These are phyloP conservation scores for Leccinum fallax DNA, from an alignment of 1,284 basidiomycete genomes.

Conservation along the genomic window DNA sequence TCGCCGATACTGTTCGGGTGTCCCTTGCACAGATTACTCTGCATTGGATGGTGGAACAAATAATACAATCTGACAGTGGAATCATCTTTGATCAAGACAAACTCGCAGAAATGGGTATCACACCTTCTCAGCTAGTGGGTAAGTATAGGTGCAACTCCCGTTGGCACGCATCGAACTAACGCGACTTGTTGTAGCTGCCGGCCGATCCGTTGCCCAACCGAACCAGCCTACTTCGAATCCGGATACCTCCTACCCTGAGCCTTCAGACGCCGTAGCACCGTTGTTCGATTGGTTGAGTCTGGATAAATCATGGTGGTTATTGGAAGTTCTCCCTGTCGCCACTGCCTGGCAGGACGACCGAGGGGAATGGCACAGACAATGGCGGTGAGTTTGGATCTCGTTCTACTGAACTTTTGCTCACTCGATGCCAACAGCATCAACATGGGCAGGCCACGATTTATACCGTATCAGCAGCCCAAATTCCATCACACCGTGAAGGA, in stretches of 20 bases:
- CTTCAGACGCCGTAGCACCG: constrained; percentile 30
- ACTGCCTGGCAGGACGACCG: constrained; percentile 32
- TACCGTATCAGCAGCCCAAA: constrained; percentile 28
- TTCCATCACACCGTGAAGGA: constrained; percentile 38
- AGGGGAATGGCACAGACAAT: constrained; percentile 29
- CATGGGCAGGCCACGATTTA: constrained; percentile 30
- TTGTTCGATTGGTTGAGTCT: constrained; percentile 26
- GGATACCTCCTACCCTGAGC: constrained; percentile 21
- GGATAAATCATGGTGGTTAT: constrained; percentile 31
- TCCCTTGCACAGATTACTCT: constrained; percentile 63
- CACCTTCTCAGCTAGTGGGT: constrained; percentile 2
- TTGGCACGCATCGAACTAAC: neutral
- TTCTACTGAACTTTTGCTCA: neutral
- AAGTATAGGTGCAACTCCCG: neutral
- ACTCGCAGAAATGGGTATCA: constrained; percentile 40
- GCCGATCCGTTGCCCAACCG: neutral
- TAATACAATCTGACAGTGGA: constrained; percentile 49
- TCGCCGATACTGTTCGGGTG: constrained; percentile 43
- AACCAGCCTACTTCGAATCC: neutral
- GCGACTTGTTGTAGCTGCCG: neutral
- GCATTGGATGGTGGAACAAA: constrained; percentile 73
- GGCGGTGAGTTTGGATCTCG: constrained; percentile 24
- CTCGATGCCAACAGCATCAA: constrained; percentile 26
- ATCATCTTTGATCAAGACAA: constrained; percentile 51
- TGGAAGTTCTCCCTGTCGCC: constrained; percentile 32